These are phyloP conservation scores for Trichoderma virens DNA, from an alignment of 495 filamentous ascomycete genomes.

Conservation along the genomic window DNA sequence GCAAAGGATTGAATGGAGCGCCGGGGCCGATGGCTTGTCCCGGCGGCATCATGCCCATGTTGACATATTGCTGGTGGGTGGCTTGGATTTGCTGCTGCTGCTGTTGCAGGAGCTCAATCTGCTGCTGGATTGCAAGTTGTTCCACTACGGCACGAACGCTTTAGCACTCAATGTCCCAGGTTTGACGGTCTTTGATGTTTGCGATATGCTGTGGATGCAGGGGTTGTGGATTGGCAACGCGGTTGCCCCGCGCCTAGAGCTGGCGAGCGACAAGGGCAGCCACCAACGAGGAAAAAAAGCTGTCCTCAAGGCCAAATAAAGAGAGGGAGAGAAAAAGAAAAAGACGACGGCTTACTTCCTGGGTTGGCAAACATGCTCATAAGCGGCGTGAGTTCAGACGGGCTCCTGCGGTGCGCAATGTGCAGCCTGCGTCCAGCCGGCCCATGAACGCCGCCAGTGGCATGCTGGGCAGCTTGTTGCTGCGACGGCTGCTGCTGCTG, in stretches of 20 bases:
- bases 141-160: constrained; percentile 57
- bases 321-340: not conserved
- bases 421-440: constrained; percentile 86
- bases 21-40: constrained; percentile 67
- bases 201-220: not conserved
- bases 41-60: constrained; percentile 86
- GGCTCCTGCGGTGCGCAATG: constrained; percentile 94
- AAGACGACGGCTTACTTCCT: constrained; percentile 39
- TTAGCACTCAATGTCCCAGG: constrained; percentile 21
- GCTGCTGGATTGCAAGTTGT: constrained; percentile 97
- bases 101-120: constrained; percentile 95
- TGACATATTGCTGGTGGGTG: constrained; percentile 93
- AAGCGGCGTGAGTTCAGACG: constrained; percentile 93
- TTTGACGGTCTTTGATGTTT: not conserved
- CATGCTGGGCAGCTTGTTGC: constrained; percentile 58
- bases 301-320: not conserved
- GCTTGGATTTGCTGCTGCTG: constrained; percentile 97
- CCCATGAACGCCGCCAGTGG: constrained; percentile 60
- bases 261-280: not conserved
- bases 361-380: constrained; percentile 79
- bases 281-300: not conserved
- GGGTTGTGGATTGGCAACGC: not conserved
- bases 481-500: constrained; percentile 53
- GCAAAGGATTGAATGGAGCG: constrained; percentile 58
- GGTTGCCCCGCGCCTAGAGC: constrained; percentile 5